phyloP scores from a whole-genome alignment of 495 filamentous ascomycete genomes.

The Cercophora samala region DNA sequence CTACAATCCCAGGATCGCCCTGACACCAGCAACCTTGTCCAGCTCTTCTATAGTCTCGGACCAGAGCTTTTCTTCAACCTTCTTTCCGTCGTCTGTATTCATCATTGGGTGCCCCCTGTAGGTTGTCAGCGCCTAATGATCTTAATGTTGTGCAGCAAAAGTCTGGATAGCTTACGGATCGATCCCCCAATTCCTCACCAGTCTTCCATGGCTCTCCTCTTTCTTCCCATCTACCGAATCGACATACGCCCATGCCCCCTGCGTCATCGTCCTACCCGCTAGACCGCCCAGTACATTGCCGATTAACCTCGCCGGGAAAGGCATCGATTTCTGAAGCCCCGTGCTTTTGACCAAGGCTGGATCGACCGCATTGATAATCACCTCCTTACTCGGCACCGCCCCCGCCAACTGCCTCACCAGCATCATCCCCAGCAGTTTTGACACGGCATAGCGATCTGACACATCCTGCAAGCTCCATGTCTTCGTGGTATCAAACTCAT shows the following conservation, averaged over 20 bases:
- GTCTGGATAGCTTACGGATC: not conserved
- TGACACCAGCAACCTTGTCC: not conserved
- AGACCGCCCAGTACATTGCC: not conserved
- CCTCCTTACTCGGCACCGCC: not conserved
- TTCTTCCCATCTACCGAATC: not conserved
- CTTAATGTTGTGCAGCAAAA: not conserved
- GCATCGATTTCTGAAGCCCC: not conserved
- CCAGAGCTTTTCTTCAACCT: not conserved
- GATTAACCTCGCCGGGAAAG: not conserved
- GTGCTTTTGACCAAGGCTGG: not conserved
- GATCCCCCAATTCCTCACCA: conserved; percentile 1
- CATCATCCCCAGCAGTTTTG: not conserved
- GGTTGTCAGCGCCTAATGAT: too few species aligned
- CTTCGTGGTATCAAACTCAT: not conserved
- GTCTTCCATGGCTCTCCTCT: not conserved
- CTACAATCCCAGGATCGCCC: not conserved
- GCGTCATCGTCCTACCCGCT: not conserved
- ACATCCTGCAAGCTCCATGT: not conserved
- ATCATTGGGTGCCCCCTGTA: not conserved
- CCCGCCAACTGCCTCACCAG: not conserved
- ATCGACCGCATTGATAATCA: not conserved
- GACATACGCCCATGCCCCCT: not conserved
- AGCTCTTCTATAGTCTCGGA: not conserved
- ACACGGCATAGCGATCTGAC: not conserved
- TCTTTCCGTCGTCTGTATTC: not conserved